Evolutionary conservation across 2,329 filamentous ascomycete genomes (phyloP).

Genomic region (Knufia fluminis): DNA sequence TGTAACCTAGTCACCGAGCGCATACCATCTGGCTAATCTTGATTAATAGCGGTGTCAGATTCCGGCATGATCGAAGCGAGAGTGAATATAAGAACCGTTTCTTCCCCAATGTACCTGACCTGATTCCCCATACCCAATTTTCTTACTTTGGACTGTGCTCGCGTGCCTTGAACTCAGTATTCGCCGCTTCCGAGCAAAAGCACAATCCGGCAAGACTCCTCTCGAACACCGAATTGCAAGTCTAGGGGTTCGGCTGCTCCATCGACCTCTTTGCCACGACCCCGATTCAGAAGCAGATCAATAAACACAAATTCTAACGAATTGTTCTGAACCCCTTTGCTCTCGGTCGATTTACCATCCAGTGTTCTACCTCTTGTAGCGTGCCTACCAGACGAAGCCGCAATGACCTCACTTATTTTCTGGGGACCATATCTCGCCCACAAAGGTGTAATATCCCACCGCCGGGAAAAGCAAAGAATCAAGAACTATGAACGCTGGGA

Average conservation of each 20-base stretch:
- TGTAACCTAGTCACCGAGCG: not conserved
- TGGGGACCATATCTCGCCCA: slow-evolving; percentile 20
- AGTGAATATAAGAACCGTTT: not conserved
- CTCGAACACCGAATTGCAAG: not conserved
- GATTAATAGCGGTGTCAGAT: not conserved
- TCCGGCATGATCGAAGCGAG: not conserved
- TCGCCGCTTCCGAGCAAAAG: not conserved
- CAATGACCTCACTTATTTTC: slow-evolving; percentile 23
- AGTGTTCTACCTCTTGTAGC: no score
- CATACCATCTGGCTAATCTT: no score
- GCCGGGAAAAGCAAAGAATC: slow-evolving; percentile 19
- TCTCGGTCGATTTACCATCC: not conserved
- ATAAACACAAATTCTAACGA: no score
- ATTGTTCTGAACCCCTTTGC: no score
- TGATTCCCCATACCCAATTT: not conserved
- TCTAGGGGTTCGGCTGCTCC: not conserved
- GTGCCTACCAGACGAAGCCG: no score
- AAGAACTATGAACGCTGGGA: slow-evolving; percentile 24
- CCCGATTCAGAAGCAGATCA: not conserved
- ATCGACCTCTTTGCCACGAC: not conserved
- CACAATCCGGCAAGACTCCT: not conserved
- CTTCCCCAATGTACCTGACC: not conserved
- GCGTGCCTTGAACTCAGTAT: not conserved
- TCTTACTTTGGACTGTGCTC: not conserved
- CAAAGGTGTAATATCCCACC: slow-evolving; percentile 16